phyloP scores from a whole-genome alignment of 208 protist species.

The Herpetomonas samuelpessoai region DNA sequence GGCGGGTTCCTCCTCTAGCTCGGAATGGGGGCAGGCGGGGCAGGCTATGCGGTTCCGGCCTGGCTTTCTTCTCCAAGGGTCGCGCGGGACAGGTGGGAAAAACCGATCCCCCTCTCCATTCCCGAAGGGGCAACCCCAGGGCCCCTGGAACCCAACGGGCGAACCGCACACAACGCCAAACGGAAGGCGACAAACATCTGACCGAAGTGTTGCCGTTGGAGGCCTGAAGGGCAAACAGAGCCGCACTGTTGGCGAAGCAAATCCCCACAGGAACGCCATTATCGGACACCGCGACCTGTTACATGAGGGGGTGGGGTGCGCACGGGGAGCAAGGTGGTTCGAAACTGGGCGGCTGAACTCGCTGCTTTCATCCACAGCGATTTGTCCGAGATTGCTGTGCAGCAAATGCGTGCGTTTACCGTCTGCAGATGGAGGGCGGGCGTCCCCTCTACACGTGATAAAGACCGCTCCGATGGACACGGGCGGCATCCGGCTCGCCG shows the following conservation, averaged over 20 bases:
- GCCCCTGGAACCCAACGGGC: slow-evolving; percentile 12
- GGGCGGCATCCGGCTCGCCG: background rate
- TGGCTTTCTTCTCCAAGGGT: background rate
- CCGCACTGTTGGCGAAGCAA: too few relatives aligned
- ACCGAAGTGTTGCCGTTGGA: slow-evolving; percentile 1
- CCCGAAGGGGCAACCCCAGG: slow-evolving; percentile 5
- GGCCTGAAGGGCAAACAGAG: background rate
- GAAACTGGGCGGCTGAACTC: slow-evolving; percentile 14
- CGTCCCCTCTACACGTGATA: slow-evolving; percentile 6
- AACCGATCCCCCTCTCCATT: slow-evolving; percentile 8
- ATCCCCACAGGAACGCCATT: too few relatives aligned
- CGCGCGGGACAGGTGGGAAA: background rate
- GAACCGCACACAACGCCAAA: slow-evolving; percentile 23
- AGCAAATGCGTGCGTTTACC: slow-evolving; percentile 11
- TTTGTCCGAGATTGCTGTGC: slow-evolving; percentile 13
- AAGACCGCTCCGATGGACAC: background rate
- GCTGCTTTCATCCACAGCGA: slow-evolving; percentile 10
- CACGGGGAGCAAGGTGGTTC: slow-evolving; percentile 11
- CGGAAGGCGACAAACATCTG: too few relatives aligned
- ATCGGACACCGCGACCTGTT: too few relatives aligned
- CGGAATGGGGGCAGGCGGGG: too few relatives aligned
- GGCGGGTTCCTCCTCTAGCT: too few relatives aligned
- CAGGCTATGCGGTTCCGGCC: too few relatives aligned
- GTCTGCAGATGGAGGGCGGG: background rate
- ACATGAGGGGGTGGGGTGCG: too few relatives aligned